These are phyloP conservation scores for Fusarium oligoseptatum DNA, from an alignment of 2,329 filamentous ascomycete genomes.

Conservation along the genomic window DNA sequence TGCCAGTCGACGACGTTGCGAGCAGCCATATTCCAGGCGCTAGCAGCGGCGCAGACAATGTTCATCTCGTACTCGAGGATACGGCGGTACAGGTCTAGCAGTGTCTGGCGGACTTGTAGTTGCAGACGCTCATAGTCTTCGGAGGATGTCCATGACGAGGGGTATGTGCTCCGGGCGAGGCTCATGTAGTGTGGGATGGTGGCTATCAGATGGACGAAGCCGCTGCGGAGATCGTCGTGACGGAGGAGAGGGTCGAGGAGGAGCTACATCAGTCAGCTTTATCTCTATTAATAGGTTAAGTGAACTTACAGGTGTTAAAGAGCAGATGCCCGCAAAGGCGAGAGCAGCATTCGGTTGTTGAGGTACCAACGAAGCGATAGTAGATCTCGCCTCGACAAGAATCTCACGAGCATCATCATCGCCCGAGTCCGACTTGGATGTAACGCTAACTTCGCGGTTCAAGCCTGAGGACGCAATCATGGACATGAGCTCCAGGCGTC, in stretches of 20 bases:
- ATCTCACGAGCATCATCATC: conserved; percentile 48
- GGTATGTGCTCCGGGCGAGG: conserved; percentile 45
- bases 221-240: conserved; percentile 47
- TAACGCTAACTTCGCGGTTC: conserved; percentile 43
- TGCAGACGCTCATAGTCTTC: conserved; percentile 41
- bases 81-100: conserved; percentile 49
- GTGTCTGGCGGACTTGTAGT: conserved; percentile 36
- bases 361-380: conserved; percentile 44
- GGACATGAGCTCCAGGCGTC: conserved; percentile 47
- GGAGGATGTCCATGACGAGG: conserved; percentile 42
- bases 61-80: conserved; percentile 57
- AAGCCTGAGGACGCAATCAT: conserved; percentile 49
- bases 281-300: not conserved
- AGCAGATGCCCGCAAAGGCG: conserved; percentile 55
- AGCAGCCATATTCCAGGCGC: conserved; percentile 53
- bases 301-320: conserved; percentile 53
- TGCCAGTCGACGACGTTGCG: conserved; percentile 55
- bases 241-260: conserved; percentile 53
- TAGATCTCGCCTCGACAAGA: conserved; percentile 46
- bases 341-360: conserved; percentile 48
- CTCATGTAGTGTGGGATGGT: conserved; percentile 54
- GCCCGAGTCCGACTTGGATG: conserved; percentile 44
- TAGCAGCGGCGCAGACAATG: conserved; percentile 54
- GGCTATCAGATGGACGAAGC: conserved; percentile 49
- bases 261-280: conserved; percentile 44